Evolutionary conservation across 345 rosid species (phyloP).

Genomic region (Syzygium aqueum): DNA sequence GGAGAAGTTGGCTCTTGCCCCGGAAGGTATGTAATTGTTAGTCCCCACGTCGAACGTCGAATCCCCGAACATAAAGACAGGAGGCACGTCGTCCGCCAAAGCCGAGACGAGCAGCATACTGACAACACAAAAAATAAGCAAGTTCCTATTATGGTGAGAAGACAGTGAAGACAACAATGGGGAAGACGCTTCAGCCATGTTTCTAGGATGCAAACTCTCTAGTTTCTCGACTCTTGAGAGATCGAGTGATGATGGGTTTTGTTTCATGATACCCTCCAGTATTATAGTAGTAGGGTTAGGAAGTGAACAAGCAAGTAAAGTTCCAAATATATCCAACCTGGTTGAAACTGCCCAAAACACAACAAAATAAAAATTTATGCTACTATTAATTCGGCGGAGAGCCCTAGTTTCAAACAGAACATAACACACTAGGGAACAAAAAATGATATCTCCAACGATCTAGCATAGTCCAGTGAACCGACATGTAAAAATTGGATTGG

Average conservation of each 20-base stretch:
- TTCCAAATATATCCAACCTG: neutral
- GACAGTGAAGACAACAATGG: neutral
- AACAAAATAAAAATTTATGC: neutral
- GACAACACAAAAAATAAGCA: neutral
- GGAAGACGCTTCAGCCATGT: neutral
- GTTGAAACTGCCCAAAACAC: neutral
- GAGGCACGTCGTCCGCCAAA: neutral
- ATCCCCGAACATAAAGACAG: conserved; percentile 14
- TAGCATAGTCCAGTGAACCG: neutral
- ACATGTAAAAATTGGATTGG: neutral
- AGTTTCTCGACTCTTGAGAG: neutral
- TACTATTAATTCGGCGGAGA: neutral
- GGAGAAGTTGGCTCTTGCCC: conserved; percentile 5
- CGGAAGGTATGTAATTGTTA: neutral
- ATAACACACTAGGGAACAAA: neutral
- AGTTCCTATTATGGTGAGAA: neutral
- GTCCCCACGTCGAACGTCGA: conserved; percentile 10
- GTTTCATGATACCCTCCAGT: neutral
- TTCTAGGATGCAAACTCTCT: neutral
- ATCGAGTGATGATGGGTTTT: neutral
- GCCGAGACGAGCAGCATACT: neutral
- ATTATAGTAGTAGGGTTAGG: neutral
- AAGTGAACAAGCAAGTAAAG: neutral
- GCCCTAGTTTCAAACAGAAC: neutral
- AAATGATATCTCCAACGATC: neutral